A percentile compares a stretch with the other conserved stretches of the same genome.
These are phyloP conservation scores for Antitrichia curtipendula DNA, from an alignment of 225 moss, liverwort and hornwort genomes.

Conservation along the genomic window DNA sequence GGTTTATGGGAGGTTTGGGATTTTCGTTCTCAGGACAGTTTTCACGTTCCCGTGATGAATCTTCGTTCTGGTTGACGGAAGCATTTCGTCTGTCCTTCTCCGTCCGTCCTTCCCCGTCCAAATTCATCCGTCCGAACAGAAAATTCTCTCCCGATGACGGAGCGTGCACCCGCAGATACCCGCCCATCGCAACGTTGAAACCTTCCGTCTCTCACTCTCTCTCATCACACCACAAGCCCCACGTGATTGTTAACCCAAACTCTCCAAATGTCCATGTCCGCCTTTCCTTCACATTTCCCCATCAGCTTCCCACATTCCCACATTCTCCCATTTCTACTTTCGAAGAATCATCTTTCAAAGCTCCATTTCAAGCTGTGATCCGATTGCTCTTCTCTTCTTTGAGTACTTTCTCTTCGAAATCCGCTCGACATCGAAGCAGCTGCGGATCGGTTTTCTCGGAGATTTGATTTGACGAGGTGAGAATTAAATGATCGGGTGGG, in stretches of 20 bases:
- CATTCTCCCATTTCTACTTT: not conserved
- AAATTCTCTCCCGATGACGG: not conserved
- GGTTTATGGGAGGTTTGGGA: not conserved
- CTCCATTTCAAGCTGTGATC: not conserved
- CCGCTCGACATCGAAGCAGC: not conserved
- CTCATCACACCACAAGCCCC: not conserved
- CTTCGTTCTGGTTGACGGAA: not conserved
- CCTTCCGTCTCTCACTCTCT: not conserved
- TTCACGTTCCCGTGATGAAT: not conserved
- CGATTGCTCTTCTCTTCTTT: not conserved
- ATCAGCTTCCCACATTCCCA: not conserved
- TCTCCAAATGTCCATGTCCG: not conserved
- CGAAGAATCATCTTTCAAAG: not conserved
- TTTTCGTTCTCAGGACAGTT: not conserved
- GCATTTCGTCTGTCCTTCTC: not conserved
- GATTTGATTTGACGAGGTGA: not conserved
- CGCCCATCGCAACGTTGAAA: not conserved
- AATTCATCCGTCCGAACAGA: not conserved
- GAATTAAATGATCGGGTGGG: not conserved
- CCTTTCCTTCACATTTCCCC: too few relatives aligned
- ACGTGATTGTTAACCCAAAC: not conserved
- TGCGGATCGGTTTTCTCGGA: not conserved
- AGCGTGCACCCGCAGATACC: not conserved
- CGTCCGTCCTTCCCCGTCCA: not conserved
- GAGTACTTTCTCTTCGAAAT: not conserved